Percentiles rank a stretch among this genome's conserved stretches.
phyloP scores from a whole-genome alignment of 2,329 filamentous ascomycete species.

The Xylaria sp. region DNA sequence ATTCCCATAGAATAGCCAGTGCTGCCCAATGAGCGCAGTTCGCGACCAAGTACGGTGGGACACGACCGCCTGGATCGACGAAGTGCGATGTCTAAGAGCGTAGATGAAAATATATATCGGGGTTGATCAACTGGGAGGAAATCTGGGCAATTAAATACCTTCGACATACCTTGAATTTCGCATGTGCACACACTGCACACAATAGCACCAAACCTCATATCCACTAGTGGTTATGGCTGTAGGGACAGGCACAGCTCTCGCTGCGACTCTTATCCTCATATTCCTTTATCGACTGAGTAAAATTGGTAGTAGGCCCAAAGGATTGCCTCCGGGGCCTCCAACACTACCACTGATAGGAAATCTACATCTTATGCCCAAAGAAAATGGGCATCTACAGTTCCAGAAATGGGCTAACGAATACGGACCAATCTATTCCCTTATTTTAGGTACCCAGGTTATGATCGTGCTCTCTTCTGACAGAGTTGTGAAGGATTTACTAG shows the following conservation, averaged over 20 bases:
- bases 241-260: neutral
- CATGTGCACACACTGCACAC: neutral
- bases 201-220: neutral
- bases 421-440: conserved; percentile 56
- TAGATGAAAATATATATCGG: too few species aligned
- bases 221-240: neutral
- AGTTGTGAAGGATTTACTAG: conserved; percentile 57
- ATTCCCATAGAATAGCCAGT: too few species aligned
- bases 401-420: conserved; percentile 59
- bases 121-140: too few species aligned
- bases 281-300: conserved; percentile 23
- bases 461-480: conserved; percentile 53
- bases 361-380: conserved; percentile 53
- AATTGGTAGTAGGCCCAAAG: conserved; percentile 38
- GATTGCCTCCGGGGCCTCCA: conserved; percentile 56
- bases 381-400: conserved; percentile 52
- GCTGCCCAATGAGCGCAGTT: too few species aligned
- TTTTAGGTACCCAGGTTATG: conserved; percentile 53
- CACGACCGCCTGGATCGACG: too few species aligned
- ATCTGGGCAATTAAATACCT: too few species aligned
- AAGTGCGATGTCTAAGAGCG: too few species aligned
- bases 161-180: neutral
- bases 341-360: conserved; percentile 58
- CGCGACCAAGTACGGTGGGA: too few species aligned
- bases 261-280: neutral